Conservation (phyloP, 352 stramenopile species). For the Halophytophthora batemanensis region DNA sequence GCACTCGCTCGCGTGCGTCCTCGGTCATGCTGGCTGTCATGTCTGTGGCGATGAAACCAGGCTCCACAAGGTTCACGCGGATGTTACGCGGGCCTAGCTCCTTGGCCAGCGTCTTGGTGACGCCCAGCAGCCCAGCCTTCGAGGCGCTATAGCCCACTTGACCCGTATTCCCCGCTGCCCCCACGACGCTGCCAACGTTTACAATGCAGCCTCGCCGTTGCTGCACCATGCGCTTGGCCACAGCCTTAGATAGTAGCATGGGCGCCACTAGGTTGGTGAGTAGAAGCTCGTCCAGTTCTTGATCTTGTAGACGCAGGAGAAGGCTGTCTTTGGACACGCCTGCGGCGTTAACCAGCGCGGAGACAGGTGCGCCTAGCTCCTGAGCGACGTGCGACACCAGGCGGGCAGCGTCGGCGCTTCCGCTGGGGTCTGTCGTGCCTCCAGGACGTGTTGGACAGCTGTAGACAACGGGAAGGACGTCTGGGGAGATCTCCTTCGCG, state of each 20-base stretch:
- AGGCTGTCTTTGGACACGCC: slow-evolving; percentile 70
- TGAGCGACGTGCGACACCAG: slow-evolving; percentile 45
- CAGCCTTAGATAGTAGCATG: slow-evolving; percentile 70
- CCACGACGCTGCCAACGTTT: slow-evolving; percentile 85
- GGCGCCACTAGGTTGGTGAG: slow-evolving; percentile 75
- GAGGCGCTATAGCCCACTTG: slow-evolving; percentile 83
- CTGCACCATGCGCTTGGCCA: slow-evolving; percentile 77
- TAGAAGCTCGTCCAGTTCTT: slow-evolving; percentile 66
- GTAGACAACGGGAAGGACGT: slow-evolving; percentile 62
- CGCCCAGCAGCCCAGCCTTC: slow-evolving; percentile 70
- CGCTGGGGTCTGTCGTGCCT: no score
- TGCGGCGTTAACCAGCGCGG: slow-evolving; percentile 71
- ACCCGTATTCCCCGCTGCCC: slow-evolving; percentile 63
- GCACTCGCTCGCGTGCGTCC: slow-evolving; percentile 39
- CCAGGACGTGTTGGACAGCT: slow-evolving; percentile 37
- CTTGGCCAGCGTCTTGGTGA: slow-evolving; percentile 80
- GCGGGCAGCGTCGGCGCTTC: slow-evolving; percentile 21
- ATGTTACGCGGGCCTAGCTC: slow-evolving; percentile 83
- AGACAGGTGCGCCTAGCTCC: slow-evolving; percentile 35
- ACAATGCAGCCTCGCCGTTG: slow-evolving; percentile 69
- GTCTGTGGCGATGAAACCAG: slow-evolving; percentile 79
- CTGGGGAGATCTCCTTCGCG: slow-evolving; percentile 33
- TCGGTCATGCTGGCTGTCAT: slow-evolving; percentile 72
- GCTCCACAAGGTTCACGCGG: slow-evolving; percentile 86
- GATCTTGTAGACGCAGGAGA: slow-evolving; percentile 56